Conservation (phyloP, 2,329 filamentous ascomycete species). For the Didymella glomerata region DNA sequence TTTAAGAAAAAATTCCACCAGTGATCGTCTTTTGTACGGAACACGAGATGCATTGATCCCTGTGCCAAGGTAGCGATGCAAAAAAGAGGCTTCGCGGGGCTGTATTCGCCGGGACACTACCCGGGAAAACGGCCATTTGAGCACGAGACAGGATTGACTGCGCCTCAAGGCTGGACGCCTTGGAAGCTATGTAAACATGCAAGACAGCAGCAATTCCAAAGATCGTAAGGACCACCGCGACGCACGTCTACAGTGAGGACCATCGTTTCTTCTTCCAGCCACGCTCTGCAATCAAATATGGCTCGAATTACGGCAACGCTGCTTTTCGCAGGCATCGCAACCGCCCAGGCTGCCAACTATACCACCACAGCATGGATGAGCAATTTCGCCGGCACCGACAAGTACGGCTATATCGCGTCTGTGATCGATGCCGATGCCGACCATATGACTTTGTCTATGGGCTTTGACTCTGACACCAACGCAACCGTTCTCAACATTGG, state of each 20-base stretch:
- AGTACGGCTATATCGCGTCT: conserved; percentile 16
- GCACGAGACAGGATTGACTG: conserved; percentile 1
- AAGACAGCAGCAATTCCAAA: neutral
- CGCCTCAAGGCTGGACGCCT: conserved; percentile 15
- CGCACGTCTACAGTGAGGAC: neutral
- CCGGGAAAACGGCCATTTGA: neutral
- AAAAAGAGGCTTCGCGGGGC: neutral
- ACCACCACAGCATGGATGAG: conserved; percentile 17
- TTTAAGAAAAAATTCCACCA: neutral
- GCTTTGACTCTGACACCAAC: conserved; percentile 6
- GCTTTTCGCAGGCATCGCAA: conserved; percentile 10
- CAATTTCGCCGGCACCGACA: conserved; percentile 10
- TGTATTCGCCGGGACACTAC: conserved; percentile 8
- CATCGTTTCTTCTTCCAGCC: neutral
- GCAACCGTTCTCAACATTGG: conserved; percentile 5
- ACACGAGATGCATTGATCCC: neutral
- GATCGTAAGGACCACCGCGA: no score
- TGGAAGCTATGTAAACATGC: conserved; percentile 7
- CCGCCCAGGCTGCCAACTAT: conserved; percentile 10
- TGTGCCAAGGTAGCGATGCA: neutral
- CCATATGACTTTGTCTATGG: conserved; percentile 12
- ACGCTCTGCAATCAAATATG: neutral
- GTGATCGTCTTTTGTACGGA: neutral
- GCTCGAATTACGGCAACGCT: conserved; percentile 3
- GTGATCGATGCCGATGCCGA: conserved; percentile 15